Conservation (phyloP, 768 basidiomycete species). For the Hygrophoropsis aurantiaca region DNA sequence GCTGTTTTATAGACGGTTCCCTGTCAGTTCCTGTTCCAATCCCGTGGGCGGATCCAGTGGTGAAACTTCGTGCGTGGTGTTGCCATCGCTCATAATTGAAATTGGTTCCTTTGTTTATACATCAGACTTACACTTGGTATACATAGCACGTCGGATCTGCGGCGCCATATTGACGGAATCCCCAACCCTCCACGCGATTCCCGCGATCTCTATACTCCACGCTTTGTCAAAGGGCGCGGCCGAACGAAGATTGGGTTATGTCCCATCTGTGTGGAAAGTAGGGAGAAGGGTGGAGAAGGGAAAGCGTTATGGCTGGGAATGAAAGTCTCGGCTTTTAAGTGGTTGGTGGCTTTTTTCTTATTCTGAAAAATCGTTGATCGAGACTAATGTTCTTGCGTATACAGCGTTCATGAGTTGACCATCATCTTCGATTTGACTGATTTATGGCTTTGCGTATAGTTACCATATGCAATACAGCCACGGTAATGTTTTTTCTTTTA, state of each 20-base stretch:
- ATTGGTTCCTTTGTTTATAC: not conserved
- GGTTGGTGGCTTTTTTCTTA: constrained; percentile 36
- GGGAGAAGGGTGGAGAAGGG: constrained; percentile 60
- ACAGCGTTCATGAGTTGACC: constrained; percentile 1
- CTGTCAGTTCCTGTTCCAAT: constrained; percentile 56
- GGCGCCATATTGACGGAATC: constrained; percentile 36
- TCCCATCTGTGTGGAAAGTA: constrained; percentile 69
- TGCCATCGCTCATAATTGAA: not conserved
- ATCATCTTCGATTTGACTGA: constrained; percentile 14
- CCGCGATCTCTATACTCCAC: constrained; percentile 75
- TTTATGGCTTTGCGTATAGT: constrained; percentile 33
- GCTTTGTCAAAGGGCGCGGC: constrained; percentile 72
- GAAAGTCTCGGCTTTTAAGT: constrained; percentile 86
- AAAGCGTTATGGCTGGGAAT: constrained; percentile 70
- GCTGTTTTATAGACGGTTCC: constrained; percentile 71
- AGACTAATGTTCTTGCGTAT: not conserved
- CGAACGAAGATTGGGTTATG: constrained; percentile 72
- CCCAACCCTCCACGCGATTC: constrained; percentile 61
- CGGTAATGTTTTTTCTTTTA: constrained; percentile 40
- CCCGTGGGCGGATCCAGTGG: constrained; percentile 39
- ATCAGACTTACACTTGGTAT: constrained; percentile 7
- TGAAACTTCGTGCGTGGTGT: constrained; percentile 6
- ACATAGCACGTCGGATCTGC: constrained; percentile 14
- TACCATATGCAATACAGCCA: constrained; percentile 85
- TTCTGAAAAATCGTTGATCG: no score